Evolutionary conservation across 257 asterid species (phyloP), one percentile per base, ranked within the genome.

Genomic region (Solanum sejunctum): DNA sequence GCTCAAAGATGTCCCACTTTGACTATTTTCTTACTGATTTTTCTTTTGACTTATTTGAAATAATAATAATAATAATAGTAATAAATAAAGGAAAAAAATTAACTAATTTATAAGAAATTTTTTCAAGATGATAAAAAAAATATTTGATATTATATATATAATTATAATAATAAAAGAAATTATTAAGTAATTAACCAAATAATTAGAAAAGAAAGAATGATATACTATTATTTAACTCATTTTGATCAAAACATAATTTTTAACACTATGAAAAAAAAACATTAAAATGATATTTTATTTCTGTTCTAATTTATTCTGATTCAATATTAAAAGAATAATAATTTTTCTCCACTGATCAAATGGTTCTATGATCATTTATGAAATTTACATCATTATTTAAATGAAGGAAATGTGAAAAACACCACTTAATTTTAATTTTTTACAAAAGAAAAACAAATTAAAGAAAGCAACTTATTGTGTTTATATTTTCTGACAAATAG

Each of bases 1-100:
- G 88, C 16, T 71, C 89, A 54, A 52, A 70, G 36, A 71, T 16
- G 92, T 80, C 90, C 89, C 88, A 90, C 87, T 89, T 91, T 84
- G 91, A 88, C 83, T 85, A 51, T 26, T 83, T 26, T 41, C 71
- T 85, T 78, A 87, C 61, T 67, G 5, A 47, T 81, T 73, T 47
- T 45, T 26, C 56, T 73, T 73, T 47, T 3, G 81, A 66, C 75
- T 32, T 15, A 23, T 36, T 36, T 36, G 36, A 32, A 32, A 32
- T 0, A 32, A 32, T 32, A 26, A 26, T 28, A 28, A 28, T 28
- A 1, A 28, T 28, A 28, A 28, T 28, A 28, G 1, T 28, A 28
- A 28, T 28, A 28, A 28, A 28, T 28, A 28, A 28, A 28, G 32
- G 0, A 28, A 28, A 28, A 54, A 54, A 52, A 12, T 5, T 4